Evolutionary conservation across 225 moss, liverwort and hornwort species (phyloP).

Genomic region (Thuidium tamariscinum): DNA sequence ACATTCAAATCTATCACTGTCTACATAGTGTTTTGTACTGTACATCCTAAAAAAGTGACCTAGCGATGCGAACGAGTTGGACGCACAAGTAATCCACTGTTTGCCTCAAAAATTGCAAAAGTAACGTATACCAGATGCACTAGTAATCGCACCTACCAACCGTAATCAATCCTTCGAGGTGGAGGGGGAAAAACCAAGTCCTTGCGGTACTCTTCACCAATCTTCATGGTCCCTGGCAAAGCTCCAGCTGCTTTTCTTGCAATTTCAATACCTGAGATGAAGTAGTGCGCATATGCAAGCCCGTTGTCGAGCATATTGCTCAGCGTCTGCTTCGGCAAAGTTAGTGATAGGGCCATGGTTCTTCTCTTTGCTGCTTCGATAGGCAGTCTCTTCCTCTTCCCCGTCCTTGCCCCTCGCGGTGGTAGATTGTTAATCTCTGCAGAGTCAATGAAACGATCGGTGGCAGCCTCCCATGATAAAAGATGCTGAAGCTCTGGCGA

Average conservation of each 20-base stretch:
- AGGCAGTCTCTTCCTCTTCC: slow-evolving; percentile 13
- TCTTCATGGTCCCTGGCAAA: slow-evolving; percentile 56
- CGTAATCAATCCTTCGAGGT: neutral
- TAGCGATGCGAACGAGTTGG: neutral
- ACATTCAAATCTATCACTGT: neutral
- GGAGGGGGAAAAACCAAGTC: slow-evolving; percentile 56
- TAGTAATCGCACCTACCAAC: slow-evolving; percentile 2
- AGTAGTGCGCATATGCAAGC: slow-evolving; percentile 47
- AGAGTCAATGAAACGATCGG: slow-evolving; percentile 78
- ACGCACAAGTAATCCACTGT: neutral
- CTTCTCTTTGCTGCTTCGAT: slow-evolving; percentile 33
- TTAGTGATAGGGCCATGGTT: slow-evolving; percentile 52
- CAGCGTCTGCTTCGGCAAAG: slow-evolving; percentile 45
- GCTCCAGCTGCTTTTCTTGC: slow-evolving; percentile 58
- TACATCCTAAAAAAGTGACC: neutral
- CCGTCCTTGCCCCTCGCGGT: slow-evolving; percentile 4
- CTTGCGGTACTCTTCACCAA: slow-evolving; percentile 66
- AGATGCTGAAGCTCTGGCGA: slow-evolving; percentile 64
- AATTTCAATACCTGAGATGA: slow-evolving; percentile 68
- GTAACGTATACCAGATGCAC: neutral
- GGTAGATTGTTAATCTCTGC: slow-evolving; percentile 48
- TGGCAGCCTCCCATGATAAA: slow-evolving; percentile 92
- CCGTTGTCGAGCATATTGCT: slow-evolving; percentile 41
- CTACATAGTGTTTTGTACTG: neutral
- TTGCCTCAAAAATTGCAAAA: neutral